Percentiles rank a stretch among this genome's conserved stretches.
Evolutionary conservation across 176 grass and related monocot genomes (phyloP).

Genomic region (Puya raimondii): DNA sequence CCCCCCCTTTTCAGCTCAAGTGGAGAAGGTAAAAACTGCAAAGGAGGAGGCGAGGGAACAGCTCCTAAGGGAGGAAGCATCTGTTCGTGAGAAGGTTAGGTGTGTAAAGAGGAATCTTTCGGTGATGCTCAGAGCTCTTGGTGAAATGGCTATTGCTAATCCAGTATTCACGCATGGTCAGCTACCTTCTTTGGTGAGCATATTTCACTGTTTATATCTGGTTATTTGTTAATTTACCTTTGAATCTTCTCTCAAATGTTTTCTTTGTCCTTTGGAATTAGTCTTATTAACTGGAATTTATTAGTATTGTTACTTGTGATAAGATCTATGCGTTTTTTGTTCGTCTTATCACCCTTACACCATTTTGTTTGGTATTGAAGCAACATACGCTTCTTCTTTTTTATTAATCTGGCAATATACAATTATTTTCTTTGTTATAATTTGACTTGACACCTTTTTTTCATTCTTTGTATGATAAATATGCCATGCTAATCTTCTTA

Average conservation of each 20-base stretch:
- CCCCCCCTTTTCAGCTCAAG: constrained; percentile 32
- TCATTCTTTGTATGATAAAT: no score
- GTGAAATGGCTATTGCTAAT: constrained; percentile 86
- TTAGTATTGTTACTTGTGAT: not conserved
- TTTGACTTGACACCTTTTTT: not conserved
- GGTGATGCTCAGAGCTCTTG: constrained; percentile 74
- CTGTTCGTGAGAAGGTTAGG: constrained; percentile 54
- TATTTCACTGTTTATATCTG: constrained; percentile 12
- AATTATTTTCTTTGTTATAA: no score
- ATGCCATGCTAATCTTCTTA: no score
- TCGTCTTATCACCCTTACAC: not conserved
- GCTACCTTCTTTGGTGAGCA: constrained; percentile 70
- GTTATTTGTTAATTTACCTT: constrained; percentile 3
- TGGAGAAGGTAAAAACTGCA: constrained; percentile 77
- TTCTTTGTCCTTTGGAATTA: not conserved
- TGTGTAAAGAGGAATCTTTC: constrained; percentile 74
- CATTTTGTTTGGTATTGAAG: no score
- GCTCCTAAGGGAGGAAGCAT: constrained; percentile 77
- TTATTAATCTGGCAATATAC: no score
- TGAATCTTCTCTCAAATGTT: not conserved
- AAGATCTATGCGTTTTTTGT: not conserved
- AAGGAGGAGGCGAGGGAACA: constrained; percentile 95
- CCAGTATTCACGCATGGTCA: constrained; percentile 88
- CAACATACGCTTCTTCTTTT: no score
- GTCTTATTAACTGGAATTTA: no score